Percentiles rank a stretch among this genome's conserved stretches.
These are phyloP conservation scores for Diaporthe helianthi DNA, from an alignment of 2,329 filamentous ascomycete species.

Conservation along the genomic window DNA sequence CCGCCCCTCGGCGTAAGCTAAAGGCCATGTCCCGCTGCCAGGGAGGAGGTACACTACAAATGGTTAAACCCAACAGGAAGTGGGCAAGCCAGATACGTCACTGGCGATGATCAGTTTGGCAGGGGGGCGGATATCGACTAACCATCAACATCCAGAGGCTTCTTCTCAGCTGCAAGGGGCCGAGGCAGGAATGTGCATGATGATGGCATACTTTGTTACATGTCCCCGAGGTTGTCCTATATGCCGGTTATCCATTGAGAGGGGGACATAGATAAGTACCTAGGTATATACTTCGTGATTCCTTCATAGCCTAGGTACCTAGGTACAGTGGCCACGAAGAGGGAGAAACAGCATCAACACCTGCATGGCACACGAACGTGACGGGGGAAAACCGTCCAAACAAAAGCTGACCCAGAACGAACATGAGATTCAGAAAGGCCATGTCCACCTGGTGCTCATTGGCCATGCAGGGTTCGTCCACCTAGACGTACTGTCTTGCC, in stretches of 20 bases:
- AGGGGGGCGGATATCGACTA: neutral
- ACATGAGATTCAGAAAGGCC: slow-evolving; percentile 17
- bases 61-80: slow-evolving; percentile 9
- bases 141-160: neutral
- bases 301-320: too few relatives aligned
- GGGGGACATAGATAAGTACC: too few relatives aligned
- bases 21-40: slow-evolving; percentile 7
- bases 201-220: neutral
- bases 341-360: neutral
- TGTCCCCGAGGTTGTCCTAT: too few relatives aligned
- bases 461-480: slow-evolving; percentile 1
- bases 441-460: slow-evolving; percentile 2
- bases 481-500: neutral
- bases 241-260: too few relatives aligned
- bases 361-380: neutral
- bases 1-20: neutral
- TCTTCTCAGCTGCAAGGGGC: neutral
- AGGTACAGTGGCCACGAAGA: too few relatives aligned
- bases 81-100: slow-evolving; percentile 20
- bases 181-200: slow-evolving; percentile 8
- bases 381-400: neutral
- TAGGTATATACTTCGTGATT: too few relatives aligned
- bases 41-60: too few relatives aligned
- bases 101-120: slow-evolving; percentile 1
- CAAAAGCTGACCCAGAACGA: neutral